These are phyloP conservation scores for Talaromyces atroroseus DNA, from an alignment of 2,329 filamentous ascomycete genomes.

Conservation along the genomic window DNA sequence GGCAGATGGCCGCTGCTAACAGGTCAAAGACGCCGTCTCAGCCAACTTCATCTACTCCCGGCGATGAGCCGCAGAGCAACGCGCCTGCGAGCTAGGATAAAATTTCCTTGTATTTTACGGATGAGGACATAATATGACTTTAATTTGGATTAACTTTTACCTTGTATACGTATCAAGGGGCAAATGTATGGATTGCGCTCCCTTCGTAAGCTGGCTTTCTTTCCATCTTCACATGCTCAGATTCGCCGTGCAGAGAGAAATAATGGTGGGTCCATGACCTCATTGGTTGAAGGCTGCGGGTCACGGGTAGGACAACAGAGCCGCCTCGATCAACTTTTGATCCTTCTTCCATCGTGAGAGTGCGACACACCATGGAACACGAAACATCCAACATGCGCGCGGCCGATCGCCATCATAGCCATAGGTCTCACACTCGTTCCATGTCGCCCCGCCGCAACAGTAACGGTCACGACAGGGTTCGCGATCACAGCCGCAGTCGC, in stretches of 20 bases:
- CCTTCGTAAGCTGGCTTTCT: no score
- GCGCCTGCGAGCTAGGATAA: background rate
- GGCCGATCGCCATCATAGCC: background rate
- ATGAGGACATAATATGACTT: background rate
- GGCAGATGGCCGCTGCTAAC: slow-evolving; percentile 69
- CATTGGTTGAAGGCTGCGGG: background rate
- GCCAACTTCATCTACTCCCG: slow-evolving; percentile 19
- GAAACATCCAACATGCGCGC: background rate
- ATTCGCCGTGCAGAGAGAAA: background rate
- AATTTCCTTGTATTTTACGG: slow-evolving; percentile 2
- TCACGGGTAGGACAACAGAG: background rate
- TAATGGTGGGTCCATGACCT: background rate
- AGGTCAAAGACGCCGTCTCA: slow-evolving; percentile 35
- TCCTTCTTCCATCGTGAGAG: background rate
- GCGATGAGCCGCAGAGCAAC: slow-evolving; percentile 20
- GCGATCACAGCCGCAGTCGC: slow-evolving; percentile 22
- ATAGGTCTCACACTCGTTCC: slow-evolving; percentile 13
- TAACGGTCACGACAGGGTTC: slow-evolving; percentile 28
- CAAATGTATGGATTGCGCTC: background rate
- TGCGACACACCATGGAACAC: slow-evolving; percentile 1
- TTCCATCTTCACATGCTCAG: background rate
- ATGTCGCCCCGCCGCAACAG: slow-evolving; percentile 6
- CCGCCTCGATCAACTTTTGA: background rate
- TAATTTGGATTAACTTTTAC: background rate
- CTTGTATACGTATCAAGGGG: background rate